phyloP scores from a whole-genome alignment of 805 yeast genomes.

The Sungouiella blattae region DNA sequence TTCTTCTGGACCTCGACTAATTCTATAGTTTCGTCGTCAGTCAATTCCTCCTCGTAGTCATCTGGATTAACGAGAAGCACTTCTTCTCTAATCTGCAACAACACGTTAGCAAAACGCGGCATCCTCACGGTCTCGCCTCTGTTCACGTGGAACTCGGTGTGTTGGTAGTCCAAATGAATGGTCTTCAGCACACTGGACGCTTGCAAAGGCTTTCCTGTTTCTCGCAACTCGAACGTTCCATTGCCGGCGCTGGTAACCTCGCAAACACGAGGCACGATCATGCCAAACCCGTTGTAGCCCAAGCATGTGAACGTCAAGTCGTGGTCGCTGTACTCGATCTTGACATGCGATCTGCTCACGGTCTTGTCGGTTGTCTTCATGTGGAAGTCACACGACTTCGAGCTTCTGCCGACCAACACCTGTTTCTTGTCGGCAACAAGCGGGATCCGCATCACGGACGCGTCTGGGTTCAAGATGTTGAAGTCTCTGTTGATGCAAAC shows the following conservation, averaged over 20 bases:
- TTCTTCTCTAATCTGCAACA: slow-evolving; percentile 72
- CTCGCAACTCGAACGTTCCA: slow-evolving; percentile 17
- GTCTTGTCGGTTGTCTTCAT: slow-evolving; percentile 45
- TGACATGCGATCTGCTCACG: slow-evolving; percentile 67
- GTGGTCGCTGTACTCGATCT: slow-evolving; percentile 41
- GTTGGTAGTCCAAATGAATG: slow-evolving; percentile 37
- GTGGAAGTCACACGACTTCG: slow-evolving; percentile 52
- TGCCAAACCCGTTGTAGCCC: slow-evolving; percentile 78
- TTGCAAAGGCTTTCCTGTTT: slow-evolving; percentile 19
- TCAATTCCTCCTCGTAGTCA: slow-evolving; percentile 40
- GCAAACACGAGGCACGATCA: slow-evolving; percentile 56
- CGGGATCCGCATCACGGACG: slow-evolving; percentile 31
- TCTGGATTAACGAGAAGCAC: slow-evolving; percentile 48
- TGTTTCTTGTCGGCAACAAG: slow-evolving; percentile 36
- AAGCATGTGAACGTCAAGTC: slow-evolving; percentile 60
- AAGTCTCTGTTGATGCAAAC: slow-evolving; percentile 29
- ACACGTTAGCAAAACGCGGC: slow-evolving; percentile 59
- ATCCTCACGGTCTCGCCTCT: slow-evolving; percentile 61
- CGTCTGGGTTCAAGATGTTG: slow-evolving; percentile 33
- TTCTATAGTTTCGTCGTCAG: slow-evolving; percentile 47
- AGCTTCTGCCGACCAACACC: slow-evolving; percentile 64
- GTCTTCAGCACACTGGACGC: slow-evolving; percentile 27
- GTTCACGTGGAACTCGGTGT: slow-evolving; percentile 55
- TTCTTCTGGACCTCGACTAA: slow-evolving; percentile 1
- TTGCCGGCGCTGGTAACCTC: slow-evolving; percentile 25